A percentile compares a stretch with the other conserved stretches of the same genome.
These are phyloP conservation scores for Thraustochytrium sp. DNA, from an alignment of 352 stramenopile species.

Conservation along the genomic window DNA sequence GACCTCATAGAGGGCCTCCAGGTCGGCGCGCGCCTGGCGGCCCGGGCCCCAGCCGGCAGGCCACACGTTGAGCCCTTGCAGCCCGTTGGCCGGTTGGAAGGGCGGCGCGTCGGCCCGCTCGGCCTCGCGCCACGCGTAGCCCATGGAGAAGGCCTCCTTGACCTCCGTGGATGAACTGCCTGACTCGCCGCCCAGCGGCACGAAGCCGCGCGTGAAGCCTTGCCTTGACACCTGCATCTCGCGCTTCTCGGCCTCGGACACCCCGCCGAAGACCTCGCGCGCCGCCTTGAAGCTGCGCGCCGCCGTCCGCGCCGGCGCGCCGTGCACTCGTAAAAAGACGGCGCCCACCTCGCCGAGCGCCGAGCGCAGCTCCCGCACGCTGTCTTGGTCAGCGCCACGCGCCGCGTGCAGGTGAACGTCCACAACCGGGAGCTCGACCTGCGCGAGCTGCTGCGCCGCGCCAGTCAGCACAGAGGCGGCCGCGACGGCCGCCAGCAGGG, in stretches of 20 bases:
- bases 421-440: too few species aligned
- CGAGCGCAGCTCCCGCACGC: too few species aligned
- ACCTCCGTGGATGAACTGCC: neutral
- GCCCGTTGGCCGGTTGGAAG: too few species aligned
- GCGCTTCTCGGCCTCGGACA: neutral
- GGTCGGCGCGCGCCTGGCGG: too few species aligned
- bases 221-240: neutral
- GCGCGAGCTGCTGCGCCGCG: too few species aligned
- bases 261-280: neutral
- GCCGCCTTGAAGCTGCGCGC: neutral
- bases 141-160: slow-evolving; percentile 5
- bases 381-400: too few species aligned
- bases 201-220: neutral
- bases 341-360: neutral
- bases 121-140: neutral
- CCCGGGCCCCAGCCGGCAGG: too few species aligned
- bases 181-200: neutral
- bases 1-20: neutral
- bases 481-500: too few species aligned
- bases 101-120: too few species aligned
- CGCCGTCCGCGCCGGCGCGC: neutral
- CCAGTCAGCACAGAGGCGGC: too few species aligned
- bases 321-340: neutral
- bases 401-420: too few species aligned
- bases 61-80: too few species aligned